Evolutionary conservation across 495 filamentous ascomycete genomes (phyloP).

Genomic region (Aspergillus nidulans): DNA sequence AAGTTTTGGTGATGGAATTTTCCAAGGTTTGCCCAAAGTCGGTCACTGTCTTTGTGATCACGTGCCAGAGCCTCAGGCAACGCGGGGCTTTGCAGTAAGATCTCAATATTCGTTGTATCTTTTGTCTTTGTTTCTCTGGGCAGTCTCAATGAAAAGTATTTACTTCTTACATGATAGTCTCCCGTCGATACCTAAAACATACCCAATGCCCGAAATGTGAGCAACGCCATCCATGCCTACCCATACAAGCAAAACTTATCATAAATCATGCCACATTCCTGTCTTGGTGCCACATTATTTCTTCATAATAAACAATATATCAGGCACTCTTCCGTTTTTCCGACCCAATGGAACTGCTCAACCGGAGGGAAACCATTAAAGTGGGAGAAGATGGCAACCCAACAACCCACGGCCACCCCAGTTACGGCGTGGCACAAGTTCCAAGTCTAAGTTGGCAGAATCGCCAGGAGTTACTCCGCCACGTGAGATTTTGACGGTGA

Average conservation of each 20-base stretch:
- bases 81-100: background rate
- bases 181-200: background rate
- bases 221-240: slow-evolving; percentile 6
- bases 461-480: slow-evolving; percentile 34
- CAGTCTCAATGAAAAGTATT: background rate
- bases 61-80: slow-evolving; percentile 32
- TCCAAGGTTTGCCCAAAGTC: slow-evolving; percentile 44
- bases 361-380: slow-evolving; percentile 30
- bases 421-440: slow-evolving; percentile 65
- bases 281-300: background rate
- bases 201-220: background rate
- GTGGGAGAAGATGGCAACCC: slow-evolving; percentile 83
- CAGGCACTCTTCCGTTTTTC: background rate
- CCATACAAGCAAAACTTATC: slow-evolving; percentile 5
- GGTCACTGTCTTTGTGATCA: slow-evolving; percentile 29
- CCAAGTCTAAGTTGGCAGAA: slow-evolving; percentile 58
- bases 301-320: background rate
- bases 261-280: slow-evolving; percentile 20
- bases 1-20: slow-evolving; percentile 41
- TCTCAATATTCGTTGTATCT: background rate
- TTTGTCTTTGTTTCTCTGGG: background rate
- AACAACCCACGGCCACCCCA: slow-evolving; percentile 89
- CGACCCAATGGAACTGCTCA: background rate
- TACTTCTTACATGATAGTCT: background rate
- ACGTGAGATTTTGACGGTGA: slow-evolving; percentile 67